phyloP scores from a whole-genome alignment of 192 early-diverging fungal species.

The Coemansia furcata region DNA sequence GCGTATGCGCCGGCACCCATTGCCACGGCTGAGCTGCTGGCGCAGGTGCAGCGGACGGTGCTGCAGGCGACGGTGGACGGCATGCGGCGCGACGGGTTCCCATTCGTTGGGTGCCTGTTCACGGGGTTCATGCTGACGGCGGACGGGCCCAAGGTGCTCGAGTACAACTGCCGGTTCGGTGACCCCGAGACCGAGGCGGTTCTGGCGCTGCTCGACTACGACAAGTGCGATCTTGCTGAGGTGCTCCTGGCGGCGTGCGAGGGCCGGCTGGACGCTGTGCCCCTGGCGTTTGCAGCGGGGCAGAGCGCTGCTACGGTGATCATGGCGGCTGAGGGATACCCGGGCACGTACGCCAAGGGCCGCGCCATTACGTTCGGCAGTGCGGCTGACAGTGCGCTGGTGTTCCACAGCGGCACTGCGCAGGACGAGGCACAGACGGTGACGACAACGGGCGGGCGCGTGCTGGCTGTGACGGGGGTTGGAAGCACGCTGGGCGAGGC shows the following conservation, averaged over 20 bases:
- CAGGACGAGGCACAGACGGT: constrained; percentile 57
- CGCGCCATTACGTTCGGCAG: constrained; percentile 64
- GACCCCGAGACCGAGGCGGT: constrained; percentile 98
- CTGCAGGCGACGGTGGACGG: constrained; percentile 93
- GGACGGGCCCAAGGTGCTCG: constrained; percentile 90
- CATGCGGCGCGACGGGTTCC: constrained; percentile 92
- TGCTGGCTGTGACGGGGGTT: constrained; percentile 88
- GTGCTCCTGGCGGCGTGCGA: constrained; percentile 85
- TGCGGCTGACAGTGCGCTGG: constrained; percentile 46
- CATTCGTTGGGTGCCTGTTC: constrained; percentile 96
- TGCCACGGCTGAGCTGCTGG: constrained; percentile 73
- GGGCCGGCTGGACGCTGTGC: constrained; percentile 86
- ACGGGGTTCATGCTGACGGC: constrained; percentile 94
- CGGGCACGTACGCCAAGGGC: constrained; percentile 82
- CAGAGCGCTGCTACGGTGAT: constrained; percentile 87
- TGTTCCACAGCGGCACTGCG: constrained; percentile 95
- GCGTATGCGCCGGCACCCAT: constrained; percentile 96
- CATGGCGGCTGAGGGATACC: constrained; percentile 90
- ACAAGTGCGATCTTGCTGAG: constrained; percentile 80
- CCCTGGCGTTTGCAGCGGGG: constrained; percentile 66
- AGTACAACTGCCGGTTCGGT: constrained; percentile 98
- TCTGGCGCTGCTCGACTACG: constrained; percentile 78
- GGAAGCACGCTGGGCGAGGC: constrained; percentile 71
- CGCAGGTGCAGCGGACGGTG: constrained; percentile 70
- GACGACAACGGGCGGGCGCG: constrained; percentile 94